Evolutionary conservation across 225 moss, liverwort and hornwort genomes (phyloP).

Genomic region (Anthoceros angustus): DNA sequence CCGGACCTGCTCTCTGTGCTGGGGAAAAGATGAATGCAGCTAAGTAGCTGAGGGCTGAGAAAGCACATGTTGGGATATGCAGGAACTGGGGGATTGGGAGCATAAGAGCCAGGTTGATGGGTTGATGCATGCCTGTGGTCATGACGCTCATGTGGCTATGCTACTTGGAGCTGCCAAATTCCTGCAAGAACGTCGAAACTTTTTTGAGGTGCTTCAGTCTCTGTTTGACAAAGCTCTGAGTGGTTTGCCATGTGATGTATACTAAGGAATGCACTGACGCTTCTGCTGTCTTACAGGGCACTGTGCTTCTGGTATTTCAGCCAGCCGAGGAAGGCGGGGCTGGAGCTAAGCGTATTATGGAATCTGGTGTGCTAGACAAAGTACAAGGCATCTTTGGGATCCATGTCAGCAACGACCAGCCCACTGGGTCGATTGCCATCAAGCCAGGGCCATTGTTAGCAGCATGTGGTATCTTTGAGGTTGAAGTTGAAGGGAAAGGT

Average conservation of each 20-base stretch:
- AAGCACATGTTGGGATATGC: not conserved
- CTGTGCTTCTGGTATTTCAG: not conserved
- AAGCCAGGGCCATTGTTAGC: slow-evolving; percentile 1
- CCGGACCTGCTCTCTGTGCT: not conserved
- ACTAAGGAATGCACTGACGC: too few relatives aligned
- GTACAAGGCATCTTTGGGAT: not conserved
- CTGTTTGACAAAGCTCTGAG: too few relatives aligned
- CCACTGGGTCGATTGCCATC: not conserved
- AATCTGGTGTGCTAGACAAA: not conserved
- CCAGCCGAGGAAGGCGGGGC: slow-evolving; percentile 3
- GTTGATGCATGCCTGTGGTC: slow-evolving; percentile 1
- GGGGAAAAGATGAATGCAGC: too few relatives aligned
- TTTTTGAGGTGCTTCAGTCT: not conserved
- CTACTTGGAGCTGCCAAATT: not conserved
- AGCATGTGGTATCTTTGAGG: slow-evolving; percentile 1
- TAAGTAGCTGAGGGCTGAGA: too few relatives aligned
- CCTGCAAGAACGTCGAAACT: not conserved
- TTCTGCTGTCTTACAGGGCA: not conserved
- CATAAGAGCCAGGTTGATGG: slow-evolving; percentile 3
- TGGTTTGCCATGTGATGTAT: too few relatives aligned
- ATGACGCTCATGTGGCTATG: not conserved
- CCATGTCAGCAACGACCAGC: not conserved
- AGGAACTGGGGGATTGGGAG: not conserved
- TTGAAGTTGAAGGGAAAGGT: not conserved
- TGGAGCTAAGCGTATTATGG: not conserved